Percentiles rank a stretch among this genome's conserved stretches.
Evolutionary conservation across 257 asterid genomes (phyloP).

Genomic region (Vinca minor): DNA sequence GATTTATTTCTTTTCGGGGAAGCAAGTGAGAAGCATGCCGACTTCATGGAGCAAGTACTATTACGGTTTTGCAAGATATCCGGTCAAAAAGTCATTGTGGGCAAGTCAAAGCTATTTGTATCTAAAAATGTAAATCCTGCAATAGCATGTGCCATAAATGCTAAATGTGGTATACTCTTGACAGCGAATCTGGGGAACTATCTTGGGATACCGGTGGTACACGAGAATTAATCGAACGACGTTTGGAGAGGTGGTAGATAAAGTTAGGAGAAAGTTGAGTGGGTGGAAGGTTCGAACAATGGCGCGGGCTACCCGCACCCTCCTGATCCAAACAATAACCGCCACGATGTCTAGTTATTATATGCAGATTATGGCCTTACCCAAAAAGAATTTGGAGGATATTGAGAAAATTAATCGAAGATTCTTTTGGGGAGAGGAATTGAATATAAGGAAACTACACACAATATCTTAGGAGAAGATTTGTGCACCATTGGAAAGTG

Average conservation of each 20-base stretch:
- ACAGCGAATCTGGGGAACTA: background rate
- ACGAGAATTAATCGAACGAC: too few species aligned
- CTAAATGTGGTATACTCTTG: background rate
- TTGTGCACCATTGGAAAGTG: too few species aligned
- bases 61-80: background rate
- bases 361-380: too few species aligned
- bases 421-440: too few species aligned
- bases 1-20: too few species aligned
- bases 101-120: background rate
- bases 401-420: constrained; percentile 38
- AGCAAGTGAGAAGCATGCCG: background rate
- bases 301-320: too few species aligned
- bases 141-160: background rate
- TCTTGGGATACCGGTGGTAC: background rate
- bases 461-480: too few species aligned
- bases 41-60: background rate
- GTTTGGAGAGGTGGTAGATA: too few species aligned
- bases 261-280: constrained; percentile 29
- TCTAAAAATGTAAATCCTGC: background rate
- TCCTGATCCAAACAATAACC: constrained; percentile 18
- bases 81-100: background rate
- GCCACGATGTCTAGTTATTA: constrained; percentile 23
- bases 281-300: too few species aligned
- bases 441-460: too few species aligned
- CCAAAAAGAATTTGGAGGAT: constrained; percentile 35